Evolutionary conservation across 257 asterid species (phyloP).

Genomic region (Avicennia marina): DNA sequence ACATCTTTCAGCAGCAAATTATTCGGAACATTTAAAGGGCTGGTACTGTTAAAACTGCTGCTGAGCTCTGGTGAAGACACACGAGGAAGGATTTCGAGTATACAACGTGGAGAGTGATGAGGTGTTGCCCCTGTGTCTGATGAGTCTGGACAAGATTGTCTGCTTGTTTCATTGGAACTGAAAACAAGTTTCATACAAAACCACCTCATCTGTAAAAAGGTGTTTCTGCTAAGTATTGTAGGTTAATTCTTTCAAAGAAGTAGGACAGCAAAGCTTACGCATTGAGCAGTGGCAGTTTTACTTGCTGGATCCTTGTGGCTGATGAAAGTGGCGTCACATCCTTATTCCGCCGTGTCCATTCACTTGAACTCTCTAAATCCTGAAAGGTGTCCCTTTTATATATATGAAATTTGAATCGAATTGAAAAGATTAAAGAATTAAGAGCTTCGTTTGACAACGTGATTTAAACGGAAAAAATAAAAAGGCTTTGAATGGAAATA

Average conservation of each 20-base stretch:
- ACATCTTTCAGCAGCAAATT: slow-evolving; percentile 23
- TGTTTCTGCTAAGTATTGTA: not conserved
- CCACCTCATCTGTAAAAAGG: not conserved
- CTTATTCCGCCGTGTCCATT: slow-evolving; percentile 28
- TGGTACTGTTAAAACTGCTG: slow-evolving; percentile 20
- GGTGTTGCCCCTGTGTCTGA: no score
- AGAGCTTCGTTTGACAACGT: no score
- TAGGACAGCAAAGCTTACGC: slow-evolving; percentile 37
- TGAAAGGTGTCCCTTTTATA: slow-evolving; percentile 17
- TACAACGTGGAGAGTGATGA: no score
- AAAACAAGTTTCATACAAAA: slow-evolving; percentile 1
- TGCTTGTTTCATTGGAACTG: slow-evolving; percentile 35
- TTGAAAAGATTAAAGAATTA: no score
- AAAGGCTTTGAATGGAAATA: no score
- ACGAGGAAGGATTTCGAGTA: no score
- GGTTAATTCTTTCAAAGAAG: not conserved
- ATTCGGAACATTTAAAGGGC: slow-evolving; percentile 29
- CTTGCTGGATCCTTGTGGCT: slow-evolving; percentile 27
- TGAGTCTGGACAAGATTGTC: no score
- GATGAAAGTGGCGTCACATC: slow-evolving; percentile 32
- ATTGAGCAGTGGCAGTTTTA: slow-evolving; percentile 28
- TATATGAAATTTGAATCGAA: no score
- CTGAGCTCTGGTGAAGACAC: no score
- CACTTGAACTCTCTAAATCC: slow-evolving; percentile 37
- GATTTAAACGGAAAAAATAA: not conserved